Conservation (phyloP, 106 monocot genomes). For the Dactylorhiza incarnata region DNA sequence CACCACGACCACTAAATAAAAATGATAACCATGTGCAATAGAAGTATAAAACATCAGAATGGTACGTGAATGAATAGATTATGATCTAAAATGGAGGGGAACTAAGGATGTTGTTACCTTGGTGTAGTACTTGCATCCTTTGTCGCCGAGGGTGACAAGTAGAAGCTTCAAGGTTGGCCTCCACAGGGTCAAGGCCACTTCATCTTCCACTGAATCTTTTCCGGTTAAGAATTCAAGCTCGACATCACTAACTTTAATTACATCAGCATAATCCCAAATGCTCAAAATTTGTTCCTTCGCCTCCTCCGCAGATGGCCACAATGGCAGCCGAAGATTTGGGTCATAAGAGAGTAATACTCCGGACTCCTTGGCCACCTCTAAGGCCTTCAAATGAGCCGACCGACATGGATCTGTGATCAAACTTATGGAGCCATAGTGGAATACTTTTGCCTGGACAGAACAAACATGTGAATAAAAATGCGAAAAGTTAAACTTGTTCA, state of each 20-base stretch:
- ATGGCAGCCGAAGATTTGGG: conserved; percentile 40
- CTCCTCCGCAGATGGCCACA: conserved; percentile 44
- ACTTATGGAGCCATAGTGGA: conserved; percentile 63
- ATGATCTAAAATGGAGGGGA: neutral
- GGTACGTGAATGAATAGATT: neutral
- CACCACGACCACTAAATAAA: no score
- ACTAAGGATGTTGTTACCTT: conserved; percentile 5
- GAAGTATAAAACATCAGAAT: neutral
- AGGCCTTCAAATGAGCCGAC: conserved; percentile 35
- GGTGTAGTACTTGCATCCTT: conserved; percentile 19
- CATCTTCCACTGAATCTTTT: conserved; percentile 4
- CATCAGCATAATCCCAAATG: conserved; percentile 48
- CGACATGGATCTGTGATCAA: conserved; percentile 53
- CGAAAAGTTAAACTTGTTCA: neutral
- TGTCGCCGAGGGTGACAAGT: conserved; percentile 13
- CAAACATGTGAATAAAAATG: neutral
- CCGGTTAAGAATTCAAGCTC: conserved; percentile 24
- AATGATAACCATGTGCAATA: neutral
- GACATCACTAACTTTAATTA: conserved; percentile 36
- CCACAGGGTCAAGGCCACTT: conserved; percentile 17
- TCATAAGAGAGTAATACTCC: conserved; percentile 49
- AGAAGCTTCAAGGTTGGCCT: conserved; percentile 17
- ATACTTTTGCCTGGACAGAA: conserved; percentile 28
- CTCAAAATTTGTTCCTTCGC: conserved; percentile 49
- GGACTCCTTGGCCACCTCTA: conserved; percentile 36